phyloP scores from a whole-genome alignment of 305 asterid species.

The Fraxinus velutina region DNA sequence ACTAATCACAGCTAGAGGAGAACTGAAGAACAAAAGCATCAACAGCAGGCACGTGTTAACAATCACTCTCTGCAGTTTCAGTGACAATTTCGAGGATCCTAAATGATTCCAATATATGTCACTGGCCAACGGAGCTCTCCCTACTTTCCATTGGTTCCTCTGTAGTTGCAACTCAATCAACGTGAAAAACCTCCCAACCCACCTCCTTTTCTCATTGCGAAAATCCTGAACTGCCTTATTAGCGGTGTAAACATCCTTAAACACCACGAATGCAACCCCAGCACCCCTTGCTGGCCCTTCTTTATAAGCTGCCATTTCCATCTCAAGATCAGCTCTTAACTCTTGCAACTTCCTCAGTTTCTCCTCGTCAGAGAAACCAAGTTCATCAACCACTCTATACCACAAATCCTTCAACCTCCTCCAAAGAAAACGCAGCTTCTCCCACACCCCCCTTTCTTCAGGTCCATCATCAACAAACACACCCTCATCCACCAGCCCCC shows the following conservation, averaged over 20 bases:
- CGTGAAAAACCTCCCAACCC: constrained; percentile 86
- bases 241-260: constrained; percentile 87
- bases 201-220: constrained; percentile 76
- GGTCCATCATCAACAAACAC: constrained; percentile 37
- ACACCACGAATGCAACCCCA: constrained; percentile 91
- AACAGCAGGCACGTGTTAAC: constrained; percentile 74
- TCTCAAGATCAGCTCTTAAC: constrained; percentile 86
- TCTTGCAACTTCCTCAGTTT: constrained; percentile 88
- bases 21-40: constrained; percentile 88
- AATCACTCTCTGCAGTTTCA: constrained; percentile 65
- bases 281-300: constrained; percentile 98
- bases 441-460: constrained; percentile 40
- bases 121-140: constrained; percentile 97
- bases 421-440: constrained; percentile 36
- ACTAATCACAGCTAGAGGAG: constrained; percentile 85
- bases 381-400: constrained; percentile 51
- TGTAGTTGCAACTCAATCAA: constrained; percentile 81
- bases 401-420: constrained; percentile 61
- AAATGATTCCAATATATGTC: constrained; percentile 97
- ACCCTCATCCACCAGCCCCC: constrained; percentile 51
- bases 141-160: constrained; percentile 97
- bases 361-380: constrained; percentile 91
- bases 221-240: constrained; percentile 94
- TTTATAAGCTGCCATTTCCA: constrained; percentile 98
- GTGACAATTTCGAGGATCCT: constrained; percentile 80